phyloP scores from a whole-genome alignment of 768 basidiomycete species.

The Rhizopogon roseolus region DNA sequence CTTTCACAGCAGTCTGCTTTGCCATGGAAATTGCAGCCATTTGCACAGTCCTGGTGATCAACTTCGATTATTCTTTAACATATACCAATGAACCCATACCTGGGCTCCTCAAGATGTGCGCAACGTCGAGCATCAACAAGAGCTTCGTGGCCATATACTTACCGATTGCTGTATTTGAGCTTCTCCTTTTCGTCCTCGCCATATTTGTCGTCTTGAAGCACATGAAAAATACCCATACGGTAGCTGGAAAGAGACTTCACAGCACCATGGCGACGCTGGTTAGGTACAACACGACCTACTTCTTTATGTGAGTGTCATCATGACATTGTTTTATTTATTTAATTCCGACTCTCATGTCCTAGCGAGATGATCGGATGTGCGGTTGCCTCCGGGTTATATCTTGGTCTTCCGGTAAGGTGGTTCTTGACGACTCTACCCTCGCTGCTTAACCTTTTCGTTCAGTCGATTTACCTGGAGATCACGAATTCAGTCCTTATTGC shows the following conservation, averaged over 20 bases:
- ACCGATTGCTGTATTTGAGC: conserved; percentile 2
- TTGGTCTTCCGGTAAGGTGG: conserved; percentile 5
- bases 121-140: neutral
- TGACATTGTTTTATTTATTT: neutral
- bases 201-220: conserved; percentile 1
- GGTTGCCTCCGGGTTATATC: conserved; percentile 2
- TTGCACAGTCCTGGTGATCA: neutral
- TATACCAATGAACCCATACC: conserved; percentile 6
- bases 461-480: conserved; percentile 5
- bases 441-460: neutral
- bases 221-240: neutral
- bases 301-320: conserved; percentile 3
- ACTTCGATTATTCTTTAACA: conserved; percentile 1
- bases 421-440: neutral
- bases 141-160: conserved; percentile 5
- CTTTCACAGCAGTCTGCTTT: neutral
- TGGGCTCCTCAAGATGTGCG: conserved; percentile 3
- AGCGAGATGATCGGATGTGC: conserved; percentile 5
- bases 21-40: conserved; percentile 3
- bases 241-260: conserved; percentile 2
- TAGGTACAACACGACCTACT: conserved; percentile 5
- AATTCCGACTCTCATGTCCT: neutral
- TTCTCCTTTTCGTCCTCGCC: conserved; percentile 5
- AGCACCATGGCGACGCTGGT: conserved; percentile 2
- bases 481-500: conserved; percentile 3